Base-by-base conservation (phyloP, 306 rosid species). In the Trifolium fragiferum region DNA sequence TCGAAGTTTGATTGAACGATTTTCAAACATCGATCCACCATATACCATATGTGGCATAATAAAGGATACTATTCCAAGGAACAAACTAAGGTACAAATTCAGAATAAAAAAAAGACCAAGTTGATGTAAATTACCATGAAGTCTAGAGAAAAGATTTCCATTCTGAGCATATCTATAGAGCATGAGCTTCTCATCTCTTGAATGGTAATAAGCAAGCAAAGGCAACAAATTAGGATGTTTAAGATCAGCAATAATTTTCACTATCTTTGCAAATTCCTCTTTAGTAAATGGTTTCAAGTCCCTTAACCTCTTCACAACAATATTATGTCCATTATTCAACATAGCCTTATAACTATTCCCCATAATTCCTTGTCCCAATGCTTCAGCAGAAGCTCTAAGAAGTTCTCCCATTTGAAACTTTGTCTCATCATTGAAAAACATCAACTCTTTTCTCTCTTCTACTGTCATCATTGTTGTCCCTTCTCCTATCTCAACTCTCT, bases 361-460 rank as follows among this genome's bases (percentile, higher is more conserved):
- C 64, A 88, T 82, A 2, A 75, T 80, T 54, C 98, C 97, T 21
- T 87, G 86, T 10, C 98, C 97, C 23, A 93, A 63, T 37, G 86
- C 76, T 87, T 87, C 97, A n/a, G 97, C 96, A 18, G 92, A 88
- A 35, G 97, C 96, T 76, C 82, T 88, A 2, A 93, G 81, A 78
- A 93, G 86, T 71, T 87, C 96, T 8, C 76, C 72, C 84, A 91
- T 86, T 55, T 87, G 85, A 70, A 93, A 91, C 4, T 60, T 82
- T 14, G 13, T 70, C 60, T 75, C 79, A 19, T 64, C 79, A 13
- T 67, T 81, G 13, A 88, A 61, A 83, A 89, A 88, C 33, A 75
- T 20, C 6, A 93, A 88, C 59, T 83, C 88, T 65, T 90, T 82
- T 66, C 83, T 89, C 75, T 81, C 90, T 73, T 86, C 82, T 15